These are phyloP conservation scores for Ustulina deusta DNA, from an alignment of 2,329 filamentous ascomycete species.

Conservation along the genomic window DNA sequence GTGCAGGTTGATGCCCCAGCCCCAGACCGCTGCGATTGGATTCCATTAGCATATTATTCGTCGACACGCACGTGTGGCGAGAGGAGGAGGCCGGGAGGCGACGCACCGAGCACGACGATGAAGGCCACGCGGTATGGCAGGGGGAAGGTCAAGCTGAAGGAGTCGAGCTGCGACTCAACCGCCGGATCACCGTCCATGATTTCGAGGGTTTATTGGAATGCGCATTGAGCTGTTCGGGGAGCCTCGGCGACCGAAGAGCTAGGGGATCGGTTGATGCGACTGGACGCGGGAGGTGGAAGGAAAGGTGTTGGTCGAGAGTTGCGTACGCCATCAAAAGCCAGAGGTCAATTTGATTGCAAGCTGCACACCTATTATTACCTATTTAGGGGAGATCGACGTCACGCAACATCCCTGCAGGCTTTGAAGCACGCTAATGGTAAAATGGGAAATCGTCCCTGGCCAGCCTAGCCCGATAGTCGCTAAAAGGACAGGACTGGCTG, in stretches of 20 bases:
- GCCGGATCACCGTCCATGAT: slow-evolving; percentile 79
- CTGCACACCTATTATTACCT: slow-evolving; percentile 27
- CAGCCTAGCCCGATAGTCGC: background rate
- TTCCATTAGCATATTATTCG: slow-evolving; percentile 37
- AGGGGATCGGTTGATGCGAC: background rate
- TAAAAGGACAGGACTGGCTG: slow-evolving; percentile 9
- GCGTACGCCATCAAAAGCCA: slow-evolving; percentile 8
- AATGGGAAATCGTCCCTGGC: slow-evolving; percentile 4
- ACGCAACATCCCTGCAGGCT: slow-evolving; percentile 29
- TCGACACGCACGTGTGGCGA: background rate
- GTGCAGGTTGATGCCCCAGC: slow-evolving; percentile 93
- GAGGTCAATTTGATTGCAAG: slow-evolving; percentile 12
- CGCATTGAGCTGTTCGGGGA: slow-evolving; percentile 25
- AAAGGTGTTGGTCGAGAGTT: slow-evolving; percentile 24
- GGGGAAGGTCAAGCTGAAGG: slow-evolving; percentile 87
- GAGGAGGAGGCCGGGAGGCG: background rate
- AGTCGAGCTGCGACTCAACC: slow-evolving; percentile 79
- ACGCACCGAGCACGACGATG: slow-evolving; percentile 81
- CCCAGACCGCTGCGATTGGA: slow-evolving; percentile 80
- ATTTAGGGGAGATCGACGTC: slow-evolving; percentile 34
- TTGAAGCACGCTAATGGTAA: slow-evolving; percentile 16
- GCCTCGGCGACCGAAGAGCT: background rate
- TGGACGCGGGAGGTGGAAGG: slow-evolving; percentile 3
- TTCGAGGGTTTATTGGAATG: slow-evolving; percentile 26
- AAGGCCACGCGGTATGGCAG: slow-evolving; percentile 90